A percentile compares a stretch with the other conserved stretches of the same genome.
These are phyloP conservation scores for Citrus sp. DNA, from an alignment of 345 rosid genomes.

Conservation along the genomic window DNA sequence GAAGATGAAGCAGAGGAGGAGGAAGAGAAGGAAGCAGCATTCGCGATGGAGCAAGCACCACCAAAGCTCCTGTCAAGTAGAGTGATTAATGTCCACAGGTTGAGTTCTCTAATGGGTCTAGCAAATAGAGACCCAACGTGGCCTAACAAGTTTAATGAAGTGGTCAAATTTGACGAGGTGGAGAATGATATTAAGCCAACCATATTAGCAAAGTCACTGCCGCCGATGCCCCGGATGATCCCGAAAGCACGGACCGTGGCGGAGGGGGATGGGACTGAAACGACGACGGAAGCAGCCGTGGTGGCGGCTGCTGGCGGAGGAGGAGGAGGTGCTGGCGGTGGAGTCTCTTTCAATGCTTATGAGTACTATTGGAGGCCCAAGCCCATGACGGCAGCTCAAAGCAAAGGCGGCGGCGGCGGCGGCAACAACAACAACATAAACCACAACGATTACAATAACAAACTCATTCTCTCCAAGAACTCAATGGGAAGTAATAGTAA, in stretches of 20 bases:
- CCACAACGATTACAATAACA: neutral
- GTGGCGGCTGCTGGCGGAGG: neutral
- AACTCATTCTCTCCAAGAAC: conserved; percentile 18
- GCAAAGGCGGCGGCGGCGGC: conserved; percentile 14
- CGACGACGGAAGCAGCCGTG: conserved; percentile 10
- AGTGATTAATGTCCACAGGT: conserved; percentile 44
- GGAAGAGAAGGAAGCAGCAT: conserved; percentile 12
- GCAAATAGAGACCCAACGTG: conserved; percentile 48
- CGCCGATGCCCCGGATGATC: conserved; percentile 42
- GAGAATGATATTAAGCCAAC: conserved; percentile 28
- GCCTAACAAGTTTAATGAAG: conserved; percentile 34
- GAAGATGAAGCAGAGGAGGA: conserved; percentile 22
- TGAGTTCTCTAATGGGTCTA: conserved; percentile 37
- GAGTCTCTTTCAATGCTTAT: conserved; percentile 53
- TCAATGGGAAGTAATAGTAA: neutral
- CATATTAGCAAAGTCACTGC: conserved; percentile 54
- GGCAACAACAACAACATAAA: neutral
- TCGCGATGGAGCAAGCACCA: conserved; percentile 25
- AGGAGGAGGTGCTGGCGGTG: neutral
- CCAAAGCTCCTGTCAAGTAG: conserved; percentile 32
- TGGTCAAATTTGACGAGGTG: conserved; percentile 19
- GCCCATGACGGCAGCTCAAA: conserved; percentile 15
- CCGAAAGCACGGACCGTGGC: conserved; percentile 27
- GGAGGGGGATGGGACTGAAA: neutral
- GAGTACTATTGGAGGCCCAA: conserved; percentile 68